Conservation (phyloP, 768 basidiomycete species). For the Aureoboletus auriporus region DNA sequence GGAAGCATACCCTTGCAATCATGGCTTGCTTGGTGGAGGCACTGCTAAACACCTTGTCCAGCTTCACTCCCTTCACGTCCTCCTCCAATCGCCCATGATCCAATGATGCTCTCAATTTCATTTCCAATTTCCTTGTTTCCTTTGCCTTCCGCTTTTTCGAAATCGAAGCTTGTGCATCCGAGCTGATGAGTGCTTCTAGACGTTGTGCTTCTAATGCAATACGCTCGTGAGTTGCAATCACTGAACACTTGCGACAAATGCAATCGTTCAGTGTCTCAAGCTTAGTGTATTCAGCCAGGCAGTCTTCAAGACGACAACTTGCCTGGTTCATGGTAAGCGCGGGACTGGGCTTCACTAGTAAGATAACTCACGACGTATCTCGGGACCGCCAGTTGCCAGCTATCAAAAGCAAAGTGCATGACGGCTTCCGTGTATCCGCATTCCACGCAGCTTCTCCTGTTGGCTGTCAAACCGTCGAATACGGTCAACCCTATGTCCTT, state of each 20-base stretch:
- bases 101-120: slow-evolving; percentile 56
- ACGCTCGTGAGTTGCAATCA: slow-evolving; percentile 69
- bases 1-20: slow-evolving; percentile 66
- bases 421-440: slow-evolving; percentile 95
- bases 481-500: slow-evolving; percentile 59
- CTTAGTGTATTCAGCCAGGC: slow-evolving; percentile 83
- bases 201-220: slow-evolving; percentile 60
- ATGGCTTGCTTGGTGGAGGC: slow-evolving; percentile 89
- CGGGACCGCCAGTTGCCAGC: slow-evolving; percentile 76
- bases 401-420: slow-evolving; percentile 87
- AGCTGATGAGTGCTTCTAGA: slow-evolving; percentile 37
- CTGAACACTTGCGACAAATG: slow-evolving; percentile 87
- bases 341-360: background rate
- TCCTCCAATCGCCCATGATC: slow-evolving; percentile 79
- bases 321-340: slow-evolving; percentile 36
- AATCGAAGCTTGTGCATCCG: slow-evolving; percentile 44
- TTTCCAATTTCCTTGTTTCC: slow-evolving; percentile 65
- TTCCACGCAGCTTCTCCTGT: slow-evolving; percentile 78
- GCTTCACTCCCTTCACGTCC: slow-evolving; percentile 72
- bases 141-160: slow-evolving; percentile 76
- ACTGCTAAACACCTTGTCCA: slow-evolving; percentile 72
- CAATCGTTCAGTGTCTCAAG: slow-evolving; percentile 89
- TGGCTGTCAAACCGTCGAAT: slow-evolving; percentile 89
- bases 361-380: slow-evolving; percentile 48
- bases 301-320: slow-evolving; percentile 72